Conservation (phyloP, 352 stramenopile genomes). For the Detonula confervacea region DNA sequence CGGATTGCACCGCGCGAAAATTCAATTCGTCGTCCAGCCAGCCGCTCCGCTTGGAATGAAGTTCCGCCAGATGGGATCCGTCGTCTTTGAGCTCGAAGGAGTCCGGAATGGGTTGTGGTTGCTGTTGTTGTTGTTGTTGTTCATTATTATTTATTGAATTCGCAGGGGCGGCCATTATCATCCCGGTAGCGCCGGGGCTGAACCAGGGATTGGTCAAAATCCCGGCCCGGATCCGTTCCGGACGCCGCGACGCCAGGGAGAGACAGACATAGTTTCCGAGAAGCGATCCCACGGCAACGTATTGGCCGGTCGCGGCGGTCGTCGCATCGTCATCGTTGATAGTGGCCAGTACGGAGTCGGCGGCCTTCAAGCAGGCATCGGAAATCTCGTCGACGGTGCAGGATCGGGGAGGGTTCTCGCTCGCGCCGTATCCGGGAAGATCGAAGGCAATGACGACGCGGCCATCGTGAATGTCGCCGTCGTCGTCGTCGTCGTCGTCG, state of each 20-base stretch:
- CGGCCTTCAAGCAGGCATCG: constrained; percentile 42
- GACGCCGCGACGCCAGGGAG: constrained; percentile 39
- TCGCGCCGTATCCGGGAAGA: constrained; percentile 38
- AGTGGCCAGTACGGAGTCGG: constrained; percentile 18
- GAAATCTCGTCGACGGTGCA: constrained; percentile 48
- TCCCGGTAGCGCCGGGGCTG: neutral
- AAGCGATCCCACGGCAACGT: neutral
- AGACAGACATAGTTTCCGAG: constrained; percentile 31
- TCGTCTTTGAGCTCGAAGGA: constrained; percentile 27
- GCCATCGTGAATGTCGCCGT: neutral
- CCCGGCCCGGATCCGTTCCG: constrained; percentile 24
- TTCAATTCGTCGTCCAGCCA: constrained; percentile 29
- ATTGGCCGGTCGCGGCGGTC: neutral
- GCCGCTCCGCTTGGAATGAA: constrained; percentile 24
- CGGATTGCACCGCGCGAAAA: constrained; percentile 31
- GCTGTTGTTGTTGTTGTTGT: neutral
- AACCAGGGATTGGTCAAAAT: constrained; percentile 40
- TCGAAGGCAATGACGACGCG: constrained; percentile 45
- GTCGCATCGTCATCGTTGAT: neutral
- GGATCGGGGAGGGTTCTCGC: constrained; percentile 32
- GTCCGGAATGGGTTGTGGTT: constrained; percentile 11
- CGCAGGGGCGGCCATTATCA: too few species aligned
- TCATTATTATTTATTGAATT: too few species aligned
- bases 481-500: neutral
- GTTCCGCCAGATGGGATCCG: constrained; percentile 29